Percentiles rank a stretch among this genome's conserved stretches.
These are phyloP conservation scores for Fabrea salina DNA, from an alignment of 169 alveolate genomes.

Conservation along the genomic window DNA sequence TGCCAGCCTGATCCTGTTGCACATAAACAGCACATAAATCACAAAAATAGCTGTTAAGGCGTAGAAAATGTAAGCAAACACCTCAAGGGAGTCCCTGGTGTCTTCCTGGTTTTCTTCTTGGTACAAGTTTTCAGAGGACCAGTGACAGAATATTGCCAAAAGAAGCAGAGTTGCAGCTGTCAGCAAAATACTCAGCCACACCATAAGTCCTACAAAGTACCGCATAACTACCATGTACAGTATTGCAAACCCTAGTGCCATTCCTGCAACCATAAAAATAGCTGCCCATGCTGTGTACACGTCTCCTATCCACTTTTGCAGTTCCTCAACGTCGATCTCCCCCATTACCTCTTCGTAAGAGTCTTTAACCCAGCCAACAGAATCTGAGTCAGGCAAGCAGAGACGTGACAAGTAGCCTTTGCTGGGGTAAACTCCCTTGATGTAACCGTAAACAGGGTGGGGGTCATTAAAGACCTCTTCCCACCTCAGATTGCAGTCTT, in stretches of 20 bases:
- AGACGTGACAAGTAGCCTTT: neutral
- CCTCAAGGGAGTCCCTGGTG: constrained; percentile 2
- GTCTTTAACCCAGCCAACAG: neutral
- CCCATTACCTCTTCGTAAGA: neutral
- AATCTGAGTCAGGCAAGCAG: neutral
- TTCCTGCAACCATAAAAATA: constrained; percentile 21
- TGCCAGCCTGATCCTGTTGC: constrained; percentile 80
- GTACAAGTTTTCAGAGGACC: constrained; percentile 20
- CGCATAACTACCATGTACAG: constrained; percentile 1
- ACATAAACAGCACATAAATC: constrained; percentile 46
- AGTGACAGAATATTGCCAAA: neutral
- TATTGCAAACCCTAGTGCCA: constrained; percentile 15
- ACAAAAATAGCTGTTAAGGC: neutral
- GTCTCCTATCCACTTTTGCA: constrained; percentile 20
- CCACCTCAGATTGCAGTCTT: neutral
- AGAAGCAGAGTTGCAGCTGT: neutral
- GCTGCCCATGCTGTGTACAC: constrained; percentile 20
- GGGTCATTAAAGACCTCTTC: neutral
- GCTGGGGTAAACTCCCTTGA: constrained; percentile 17
- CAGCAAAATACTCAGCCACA: constrained; percentile 19
- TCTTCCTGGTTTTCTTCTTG: neutral
- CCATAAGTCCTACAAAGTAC: constrained; percentile 21
- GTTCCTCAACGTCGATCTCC: neutral
- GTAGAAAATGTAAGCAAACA: neutral
- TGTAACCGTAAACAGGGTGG: neutral